Percentiles rank a stretch among this genome's conserved stretches.
phyloP scores from a whole-genome alignment of 2,329 filamentous ascomycete species.

The Aspergillus sp. region DNA sequence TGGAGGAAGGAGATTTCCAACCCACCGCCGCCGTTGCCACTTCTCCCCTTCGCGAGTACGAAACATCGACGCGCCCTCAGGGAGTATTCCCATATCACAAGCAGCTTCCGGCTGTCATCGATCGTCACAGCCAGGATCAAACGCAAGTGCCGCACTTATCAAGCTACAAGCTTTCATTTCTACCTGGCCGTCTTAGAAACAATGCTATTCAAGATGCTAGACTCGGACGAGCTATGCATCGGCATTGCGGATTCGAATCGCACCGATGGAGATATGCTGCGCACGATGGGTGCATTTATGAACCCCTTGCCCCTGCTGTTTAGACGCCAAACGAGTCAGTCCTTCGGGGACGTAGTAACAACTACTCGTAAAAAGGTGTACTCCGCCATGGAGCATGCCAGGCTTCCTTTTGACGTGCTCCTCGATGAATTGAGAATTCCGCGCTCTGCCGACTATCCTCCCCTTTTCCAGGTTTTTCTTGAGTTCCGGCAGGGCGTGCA shows the following conservation, averaged over 20 bases:
- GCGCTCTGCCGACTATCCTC: constrained; percentile 37
- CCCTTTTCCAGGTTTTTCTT: constrained; percentile 51
- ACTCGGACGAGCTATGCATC: constrained; percentile 1
- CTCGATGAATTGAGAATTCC: constrained; percentile 42
- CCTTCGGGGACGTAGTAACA: not conserved
- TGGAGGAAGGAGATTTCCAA: constrained; percentile 34
- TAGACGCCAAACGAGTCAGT: not conserved
- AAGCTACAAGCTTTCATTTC: constrained; percentile 47
- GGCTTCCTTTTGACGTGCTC: constrained; percentile 49
- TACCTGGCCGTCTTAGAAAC: constrained; percentile 22
- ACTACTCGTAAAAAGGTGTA: constrained; percentile 20
- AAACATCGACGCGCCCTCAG: not conserved
- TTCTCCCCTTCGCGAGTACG: constrained; percentile 19
- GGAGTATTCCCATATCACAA: not conserved
- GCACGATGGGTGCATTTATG: constrained; percentile 2
- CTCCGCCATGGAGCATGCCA: constrained; percentile 42
- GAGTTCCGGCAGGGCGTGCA: constrained; percentile 41
- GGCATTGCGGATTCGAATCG: constrained; percentile 7
- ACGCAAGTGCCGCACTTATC: constrained; percentile 15
- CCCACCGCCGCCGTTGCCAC: constrained; percentile 34
- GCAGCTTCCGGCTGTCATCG: not conserved
- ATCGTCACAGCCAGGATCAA: not conserved
- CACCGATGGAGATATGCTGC: not conserved
- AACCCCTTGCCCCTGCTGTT: constrained; percentile 1
- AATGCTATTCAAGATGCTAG: not conserved